These are phyloP conservation scores for Trichothecium sympodiale DNA, from an alignment of 2,329 filamentous ascomycete species.

Conservation along the genomic window DNA sequence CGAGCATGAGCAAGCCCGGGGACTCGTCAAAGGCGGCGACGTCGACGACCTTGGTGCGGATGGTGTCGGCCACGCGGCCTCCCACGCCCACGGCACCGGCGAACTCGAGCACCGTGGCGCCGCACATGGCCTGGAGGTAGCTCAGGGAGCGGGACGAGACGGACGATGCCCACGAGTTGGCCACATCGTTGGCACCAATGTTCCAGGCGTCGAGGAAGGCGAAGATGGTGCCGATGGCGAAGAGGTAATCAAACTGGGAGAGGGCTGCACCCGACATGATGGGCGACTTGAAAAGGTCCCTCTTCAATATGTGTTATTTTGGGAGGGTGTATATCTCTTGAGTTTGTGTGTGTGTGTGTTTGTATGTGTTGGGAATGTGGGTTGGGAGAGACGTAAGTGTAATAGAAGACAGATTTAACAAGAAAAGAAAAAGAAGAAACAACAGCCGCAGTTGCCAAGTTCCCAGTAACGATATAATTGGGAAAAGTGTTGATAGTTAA, in stretches of 20 bases:
- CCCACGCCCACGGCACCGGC: slow-evolving; percentile 50
- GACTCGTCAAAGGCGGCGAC: slow-evolving; percentile 31
- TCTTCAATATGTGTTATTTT: no score
- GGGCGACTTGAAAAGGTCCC: no score
- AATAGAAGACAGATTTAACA: no score
- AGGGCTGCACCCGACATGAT: neutral
- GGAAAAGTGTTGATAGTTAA: no score
- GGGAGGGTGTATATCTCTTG: no score
- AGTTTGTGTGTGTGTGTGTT: no score
- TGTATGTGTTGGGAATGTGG: no score
- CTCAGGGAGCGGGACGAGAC: slow-evolving; percentile 58
- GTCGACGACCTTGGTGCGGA: slow-evolving; percentile 48
- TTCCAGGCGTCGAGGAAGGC: slow-evolving; percentile 58
- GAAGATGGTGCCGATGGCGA: slow-evolving; percentile 54
- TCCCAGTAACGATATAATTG: no score
- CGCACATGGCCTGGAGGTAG: slow-evolving; percentile 47
- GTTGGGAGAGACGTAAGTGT: no score
- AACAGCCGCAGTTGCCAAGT: no score
- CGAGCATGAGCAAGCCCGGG: slow-evolving; percentile 45
- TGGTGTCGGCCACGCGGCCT: slow-evolving; percentile 48
- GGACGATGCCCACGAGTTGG: slow-evolving; percentile 66
- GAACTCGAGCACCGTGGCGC: slow-evolving; percentile 51
- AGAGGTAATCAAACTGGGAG: slow-evolving; percentile 49
- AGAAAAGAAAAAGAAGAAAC: no score
- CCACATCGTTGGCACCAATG: slow-evolving; percentile 53